Base-by-base conservation (phyloP, 2,329 filamentous ascomycete species). In the Drechslera avenae region DNA sequence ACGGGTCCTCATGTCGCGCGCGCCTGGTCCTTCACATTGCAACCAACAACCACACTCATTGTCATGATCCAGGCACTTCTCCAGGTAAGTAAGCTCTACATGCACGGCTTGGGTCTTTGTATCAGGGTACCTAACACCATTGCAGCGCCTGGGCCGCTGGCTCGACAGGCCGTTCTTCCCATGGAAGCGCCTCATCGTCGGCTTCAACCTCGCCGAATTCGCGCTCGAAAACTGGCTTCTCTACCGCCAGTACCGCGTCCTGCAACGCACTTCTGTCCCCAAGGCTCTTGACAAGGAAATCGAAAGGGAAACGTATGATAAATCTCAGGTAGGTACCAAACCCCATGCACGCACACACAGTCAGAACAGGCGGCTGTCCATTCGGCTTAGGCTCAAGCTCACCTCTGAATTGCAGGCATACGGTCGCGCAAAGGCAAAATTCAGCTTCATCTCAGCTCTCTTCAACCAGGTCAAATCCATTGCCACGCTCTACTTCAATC, bases 151-250 rank as follows among this genome's bases (percentile, higher is more conserved):
- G 63, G 90, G 91, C 71, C 85, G 85, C 75, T 86, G 89, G 75
- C 87, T 97, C 67, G 94, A 99, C 80, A 86, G 90, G 70, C 92
- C 93, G 51, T 81, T 90, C 70, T 96, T 97, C 79, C 93, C 94
- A 47, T 99, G 94, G 94, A 99, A 97, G 85, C 89, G 86, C 73
- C 86, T 99, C 66, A 92, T 99, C 67, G 84, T 97, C 64, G 90
- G 91, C 67, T 99, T 99, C 79, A 96, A 91, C 23, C 74, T 97
- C 66, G 91, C 89, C 55, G 91, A 99, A 73, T 97, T 90, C 74
- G 78, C 91, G 46, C 87, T 99, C 69, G 94, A 99, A 75, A 86
- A 90, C 36, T 90, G 93, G 77, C 86, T 99, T 45, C 91, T 91
- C 19, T 79, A 90, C 63, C 90, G 94, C 50, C 94, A 99, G 75